These are phyloP conservation scores for Colletotrichum sp. DNA, from an alignment of 2,329 filamentous ascomycete genomes.

Conservation along the genomic window DNA sequence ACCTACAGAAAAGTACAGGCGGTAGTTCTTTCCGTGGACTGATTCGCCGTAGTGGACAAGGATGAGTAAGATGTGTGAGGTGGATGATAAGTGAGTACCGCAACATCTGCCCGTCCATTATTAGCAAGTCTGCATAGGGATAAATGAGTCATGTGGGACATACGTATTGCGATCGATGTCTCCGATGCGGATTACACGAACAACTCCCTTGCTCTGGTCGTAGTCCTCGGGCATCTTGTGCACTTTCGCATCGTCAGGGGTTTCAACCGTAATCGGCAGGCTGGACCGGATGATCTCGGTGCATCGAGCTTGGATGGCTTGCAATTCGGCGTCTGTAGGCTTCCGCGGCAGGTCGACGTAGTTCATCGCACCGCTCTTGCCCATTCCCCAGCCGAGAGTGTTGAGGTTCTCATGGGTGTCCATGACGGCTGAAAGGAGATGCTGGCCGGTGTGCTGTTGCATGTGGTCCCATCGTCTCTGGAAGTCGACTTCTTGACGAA, in stretches of 20 bases:
- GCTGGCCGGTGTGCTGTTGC: conserved; percentile 37
- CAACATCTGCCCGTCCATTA: conserved; percentile 26
- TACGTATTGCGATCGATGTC: conserved; percentile 34
- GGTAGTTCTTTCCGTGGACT: conserved; percentile 35
- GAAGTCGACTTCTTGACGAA: conserved; percentile 33
- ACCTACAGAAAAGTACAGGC: conserved; percentile 32
- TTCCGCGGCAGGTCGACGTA: conserved; percentile 35
- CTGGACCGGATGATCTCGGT: conserved; percentile 29
- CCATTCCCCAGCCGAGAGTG: conserved; percentile 36
- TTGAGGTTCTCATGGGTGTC: conserved; percentile 26
- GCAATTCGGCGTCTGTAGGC: conserved; percentile 27
- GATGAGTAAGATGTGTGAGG: conserved; percentile 34
- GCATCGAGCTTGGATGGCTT: conserved; percentile 29
- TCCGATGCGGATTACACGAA: conserved; percentile 32
- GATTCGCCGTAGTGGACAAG: conserved; percentile 31
- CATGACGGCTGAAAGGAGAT: conserved; percentile 36
- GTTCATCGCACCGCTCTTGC: conserved; percentile 29
- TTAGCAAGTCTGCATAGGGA: too few relatives aligned
- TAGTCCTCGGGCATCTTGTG: conserved; percentile 32
- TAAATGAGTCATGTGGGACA: not conserved
- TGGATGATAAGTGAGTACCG: conserved; percentile 34
- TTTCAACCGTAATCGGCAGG: conserved; percentile 27
- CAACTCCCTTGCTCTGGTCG: conserved; percentile 31
- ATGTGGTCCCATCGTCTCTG: conserved; percentile 36
- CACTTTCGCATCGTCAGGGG: conserved; percentile 27